phyloP scores from a whole-genome alignment of 176 grass and related monocot species.

The Eleusine indica region DNA sequence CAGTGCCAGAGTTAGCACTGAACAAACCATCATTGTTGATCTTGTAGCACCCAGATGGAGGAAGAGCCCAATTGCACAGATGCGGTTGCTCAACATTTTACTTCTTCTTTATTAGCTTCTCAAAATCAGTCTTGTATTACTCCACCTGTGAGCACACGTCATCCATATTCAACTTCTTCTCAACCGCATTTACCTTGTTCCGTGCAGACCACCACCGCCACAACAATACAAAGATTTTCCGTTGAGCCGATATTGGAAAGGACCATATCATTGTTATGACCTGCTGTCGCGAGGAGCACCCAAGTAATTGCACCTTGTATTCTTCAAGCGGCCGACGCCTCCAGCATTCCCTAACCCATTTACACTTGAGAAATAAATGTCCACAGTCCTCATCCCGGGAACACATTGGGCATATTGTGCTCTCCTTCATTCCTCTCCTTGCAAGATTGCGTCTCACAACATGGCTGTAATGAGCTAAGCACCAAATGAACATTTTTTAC shows the following conservation, averaged over 20 bases:
- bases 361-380: neutral
- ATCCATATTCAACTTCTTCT: too few species aligned
- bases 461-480: neutral
- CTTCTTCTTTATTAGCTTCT: neutral
- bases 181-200: neutral
- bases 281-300: neutral
- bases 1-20: too few species aligned
- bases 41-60: too few species aligned
- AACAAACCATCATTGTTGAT: too few species aligned
- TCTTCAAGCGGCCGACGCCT: neutral
- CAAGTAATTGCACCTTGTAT: too few species aligned
- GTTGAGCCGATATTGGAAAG: rapidly evolving
- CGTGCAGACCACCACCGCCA: too few species aligned
- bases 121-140: neutral
- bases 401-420: neutral
- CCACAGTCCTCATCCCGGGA: neutral
- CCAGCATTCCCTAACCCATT: neutral
- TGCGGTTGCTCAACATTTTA: too few species aligned
- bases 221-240: neutral
- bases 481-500: neutral
- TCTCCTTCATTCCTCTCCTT: neutral
- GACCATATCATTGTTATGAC: neutral
- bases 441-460: neutral
- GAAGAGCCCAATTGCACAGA: too few species aligned
- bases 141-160: too few species aligned